Base-by-base conservation (phyloP, 140 eudicot species). In the Flaveria floridana region DNA sequence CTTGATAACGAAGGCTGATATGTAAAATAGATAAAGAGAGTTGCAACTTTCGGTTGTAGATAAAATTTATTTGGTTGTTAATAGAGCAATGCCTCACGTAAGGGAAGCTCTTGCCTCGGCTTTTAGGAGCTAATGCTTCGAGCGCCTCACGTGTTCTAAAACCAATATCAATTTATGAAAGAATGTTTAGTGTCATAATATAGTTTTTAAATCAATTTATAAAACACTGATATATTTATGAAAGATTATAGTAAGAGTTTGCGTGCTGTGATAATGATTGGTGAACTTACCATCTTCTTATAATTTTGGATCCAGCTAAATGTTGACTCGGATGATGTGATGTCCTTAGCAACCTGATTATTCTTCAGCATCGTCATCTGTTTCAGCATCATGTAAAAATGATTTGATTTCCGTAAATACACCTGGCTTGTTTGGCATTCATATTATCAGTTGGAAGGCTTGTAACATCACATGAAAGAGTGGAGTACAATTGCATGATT, bases 271-370 rank as follows among this genome's bases (percentile, higher is more conserved):
- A 30, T 30, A 39, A 2, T 23, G 68, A 9, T 70, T 69, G 23
- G 2, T 68, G 26, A 57, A 72, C 26, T 75, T 42, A 55, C 47
- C 1, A 9, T 9, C 12, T 10, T 77, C 74, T 78, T 8, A 28
- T 13, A 16, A 21, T 72, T 19, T 76, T 57, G 70, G 6, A 42
- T 75, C 68, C 90, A 92, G 98, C 73, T 92, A 67, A 87, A 86
- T 61, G 86, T 72, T 4, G 98, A 92, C 76, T 92, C 96, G 12
- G 95, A 83, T 9, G 98, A 89, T 78, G 88, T 90, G 69, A 77
- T 73, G 58, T 78, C 98, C 41, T 77, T 79, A 28, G 79, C 82
- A 47, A 68, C 78, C 66, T 78, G 77, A 78, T 71, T 37, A 20
- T 16, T 50, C 13, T 6, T 70, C 30, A 10, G 15, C 34, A 10